Conservation (phyloP, 768 basidiomycete species). For the Rubroboletus pulcherrimus region DNA sequence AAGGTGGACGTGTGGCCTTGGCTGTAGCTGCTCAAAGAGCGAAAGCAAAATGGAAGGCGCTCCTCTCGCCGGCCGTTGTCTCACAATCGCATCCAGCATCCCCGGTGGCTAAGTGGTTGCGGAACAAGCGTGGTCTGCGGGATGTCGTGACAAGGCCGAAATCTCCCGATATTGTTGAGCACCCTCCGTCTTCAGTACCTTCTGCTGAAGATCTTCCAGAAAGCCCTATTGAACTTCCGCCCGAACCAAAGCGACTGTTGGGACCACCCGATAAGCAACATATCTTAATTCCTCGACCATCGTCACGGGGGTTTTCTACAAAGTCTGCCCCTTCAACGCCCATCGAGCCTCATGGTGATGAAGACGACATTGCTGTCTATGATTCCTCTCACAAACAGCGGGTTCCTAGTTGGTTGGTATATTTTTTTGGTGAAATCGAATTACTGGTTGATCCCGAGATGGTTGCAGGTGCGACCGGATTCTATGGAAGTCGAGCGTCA, state of each 20-base stretch:
- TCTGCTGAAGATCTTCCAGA: constrained; percentile 25
- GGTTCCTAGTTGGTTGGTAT: constrained; percentile 75
- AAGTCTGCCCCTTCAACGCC: constrained; percentile 30
- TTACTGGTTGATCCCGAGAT: constrained; percentile 2
- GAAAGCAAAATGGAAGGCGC: constrained; percentile 51
- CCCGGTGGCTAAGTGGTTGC: constrained; percentile 30
- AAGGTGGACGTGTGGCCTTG: constrained; percentile 37
- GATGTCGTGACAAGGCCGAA: constrained; percentile 12
- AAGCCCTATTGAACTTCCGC: constrained; percentile 17
- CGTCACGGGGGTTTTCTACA: constrained; percentile 28
- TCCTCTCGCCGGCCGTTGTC: constrained; percentile 37
- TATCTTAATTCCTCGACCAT: constrained; percentile 22
- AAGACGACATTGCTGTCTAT: constrained; percentile 63
- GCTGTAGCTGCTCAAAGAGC: constrained; percentile 47
- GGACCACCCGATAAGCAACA: constrained; percentile 20
- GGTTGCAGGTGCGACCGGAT: constrained; percentile 77
- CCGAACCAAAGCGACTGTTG: constrained; percentile 11
- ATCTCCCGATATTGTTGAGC: constrained; percentile 25
- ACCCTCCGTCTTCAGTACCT: constrained; percentile 22
- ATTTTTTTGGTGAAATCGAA: background rate
- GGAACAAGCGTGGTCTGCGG: constrained; percentile 20
- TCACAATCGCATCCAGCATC: constrained; percentile 29
- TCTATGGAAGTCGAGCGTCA: constrained; percentile 72
- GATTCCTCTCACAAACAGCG: constrained; percentile 79
- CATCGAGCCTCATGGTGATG: constrained; percentile 34